Base-by-base conservation (phyloP, 2,329 filamentous ascomycete species). In the Fusarium acutatum region DNA sequence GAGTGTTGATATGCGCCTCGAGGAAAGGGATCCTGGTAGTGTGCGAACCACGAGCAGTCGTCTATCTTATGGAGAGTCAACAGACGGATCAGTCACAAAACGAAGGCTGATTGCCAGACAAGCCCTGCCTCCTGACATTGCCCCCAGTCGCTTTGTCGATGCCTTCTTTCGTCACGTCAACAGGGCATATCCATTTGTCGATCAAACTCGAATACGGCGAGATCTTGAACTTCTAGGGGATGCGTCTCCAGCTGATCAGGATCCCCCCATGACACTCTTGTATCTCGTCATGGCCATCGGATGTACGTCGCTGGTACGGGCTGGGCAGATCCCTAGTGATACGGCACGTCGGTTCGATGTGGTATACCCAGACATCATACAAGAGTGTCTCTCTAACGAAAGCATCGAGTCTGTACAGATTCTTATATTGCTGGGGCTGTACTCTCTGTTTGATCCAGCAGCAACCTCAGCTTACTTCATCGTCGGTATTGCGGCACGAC, bases 281-380 rank as follows among this genome's bases (percentile, higher is more conserved):
- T 84, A 84, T 66, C 81, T 86, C 9, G 79, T 86, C 70, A 85
- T 86, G 82, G 84, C 84, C 30, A 85, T 86, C 41, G 84, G 84
- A 0, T 84, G 82, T 58, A 85, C 83, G 0, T 86, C 84, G 0
- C 73, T 86, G 24, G 81, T 84, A 66, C 78, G 84, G 3, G 84
- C 83, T 4, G 84, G 84, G 2, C 82, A 85, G 62, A 78, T 84
- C 3, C 80, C 83, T 5, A 73, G 77, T 22, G 80, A 81, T 22
- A 76, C 70, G 70, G 76, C 75, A 2, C 75, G 75, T 13, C 79
- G 74, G 37, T 84, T 84, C 50, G 77, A 82, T 34, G 79, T 84
- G 28, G 79, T 79, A 11, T 85, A 84, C 59, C 75, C 79, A 18
- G 81, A 82, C 35, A 83, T 86, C 60, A 80, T 86, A 24, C 81